phyloP scores from a whole-genome alignment of 352 stramenopile species.

The Globisporangium ultimum region DNA sequence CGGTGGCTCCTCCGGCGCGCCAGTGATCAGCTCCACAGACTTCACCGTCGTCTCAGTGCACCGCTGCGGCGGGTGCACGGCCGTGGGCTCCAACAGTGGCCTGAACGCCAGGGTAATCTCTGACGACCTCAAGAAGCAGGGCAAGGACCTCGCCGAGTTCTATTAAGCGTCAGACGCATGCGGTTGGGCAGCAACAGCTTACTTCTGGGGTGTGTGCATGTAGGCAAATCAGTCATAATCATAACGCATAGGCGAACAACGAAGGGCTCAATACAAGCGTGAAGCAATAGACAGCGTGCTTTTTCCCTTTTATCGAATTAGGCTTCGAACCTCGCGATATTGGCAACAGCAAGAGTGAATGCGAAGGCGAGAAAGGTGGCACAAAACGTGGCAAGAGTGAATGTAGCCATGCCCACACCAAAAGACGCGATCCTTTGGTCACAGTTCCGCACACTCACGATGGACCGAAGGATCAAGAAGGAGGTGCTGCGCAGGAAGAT shows the following conservation, averaged over 20 bases:
- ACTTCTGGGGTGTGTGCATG: neutral
- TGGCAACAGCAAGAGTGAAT: too few relatives aligned
- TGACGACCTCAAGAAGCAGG: conserved; percentile 12
- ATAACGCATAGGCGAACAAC: too few relatives aligned
- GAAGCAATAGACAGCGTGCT: too few relatives aligned
- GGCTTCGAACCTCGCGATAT: too few relatives aligned
- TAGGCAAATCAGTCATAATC: neutral
- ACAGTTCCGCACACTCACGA: neutral
- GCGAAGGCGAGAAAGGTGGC: too few relatives aligned
- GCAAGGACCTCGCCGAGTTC: conserved; percentile 14
- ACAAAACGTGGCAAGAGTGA: too few relatives aligned
- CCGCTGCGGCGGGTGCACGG: conserved; percentile 12
- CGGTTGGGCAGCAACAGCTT: too few relatives aligned
- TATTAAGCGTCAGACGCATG: conserved; percentile 6
- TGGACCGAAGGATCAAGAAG: conserved; percentile 7
- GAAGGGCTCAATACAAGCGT: too few relatives aligned
- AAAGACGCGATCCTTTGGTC: too few relatives aligned
- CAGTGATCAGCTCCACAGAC: conserved; percentile 18
- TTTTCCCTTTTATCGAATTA: too few relatives aligned
- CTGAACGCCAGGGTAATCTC: conserved; percentile 16
- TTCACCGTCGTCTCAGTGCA: conserved; percentile 10
- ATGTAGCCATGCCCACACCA: too few relatives aligned
- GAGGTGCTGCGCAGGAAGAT: conserved; percentile 14
- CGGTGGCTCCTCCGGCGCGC: conserved; percentile 18
- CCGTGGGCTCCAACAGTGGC: conserved; percentile 15